These are phyloP conservation scores for Aspergillus spinulosporus DNA, from an alignment of 2,329 filamentous ascomycete species.

Conservation along the genomic window DNA sequence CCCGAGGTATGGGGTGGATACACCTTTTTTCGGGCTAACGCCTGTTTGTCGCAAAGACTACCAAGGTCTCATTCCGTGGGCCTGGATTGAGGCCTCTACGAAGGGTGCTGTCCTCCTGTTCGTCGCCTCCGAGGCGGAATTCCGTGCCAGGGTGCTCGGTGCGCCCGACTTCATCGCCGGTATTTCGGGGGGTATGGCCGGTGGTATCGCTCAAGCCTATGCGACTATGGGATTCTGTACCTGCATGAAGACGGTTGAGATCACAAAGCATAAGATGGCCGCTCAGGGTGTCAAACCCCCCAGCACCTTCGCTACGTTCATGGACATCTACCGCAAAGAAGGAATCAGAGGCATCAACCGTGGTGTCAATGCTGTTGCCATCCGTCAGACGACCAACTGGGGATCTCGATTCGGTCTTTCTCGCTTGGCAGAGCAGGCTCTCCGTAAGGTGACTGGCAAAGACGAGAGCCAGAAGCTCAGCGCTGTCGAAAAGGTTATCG, in stretches of 20 bases:
- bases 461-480: constrained; percentile 74
- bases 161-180: constrained; percentile 84
- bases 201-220: constrained; percentile 96
- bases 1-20: constrained; percentile 19
- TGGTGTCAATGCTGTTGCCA: constrained; percentile 97
- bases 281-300: constrained; percentile 78
- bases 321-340: constrained; percentile 93
- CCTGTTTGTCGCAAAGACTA: constrained; percentile 65
- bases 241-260: constrained; percentile 99
- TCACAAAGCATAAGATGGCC: constrained; percentile 96
- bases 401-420: constrained; percentile 92
- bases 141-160: constrained; percentile 79
- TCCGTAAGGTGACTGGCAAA: constrained; percentile 77
- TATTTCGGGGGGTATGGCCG: constrained; percentile 86
- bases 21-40: constrained; percentile 15
- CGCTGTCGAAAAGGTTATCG: constrained; percentile 82
- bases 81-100: constrained; percentile 99
- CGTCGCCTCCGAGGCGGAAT: constrained; percentile 97
- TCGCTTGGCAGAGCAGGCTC: constrained; percentile 84
- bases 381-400: constrained; percentile 99
- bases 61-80: constrained; percentile 99
- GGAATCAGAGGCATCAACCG: constrained; percentile 96
- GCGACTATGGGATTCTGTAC: constrained; percentile 99
- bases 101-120: constrained; percentile 99
- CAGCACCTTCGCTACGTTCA: constrained; percentile 93